phyloP scores from a whole-genome alignment of 2,329 filamentous ascomycete genomes.

The Nigrograna mackinnonii region DNA sequence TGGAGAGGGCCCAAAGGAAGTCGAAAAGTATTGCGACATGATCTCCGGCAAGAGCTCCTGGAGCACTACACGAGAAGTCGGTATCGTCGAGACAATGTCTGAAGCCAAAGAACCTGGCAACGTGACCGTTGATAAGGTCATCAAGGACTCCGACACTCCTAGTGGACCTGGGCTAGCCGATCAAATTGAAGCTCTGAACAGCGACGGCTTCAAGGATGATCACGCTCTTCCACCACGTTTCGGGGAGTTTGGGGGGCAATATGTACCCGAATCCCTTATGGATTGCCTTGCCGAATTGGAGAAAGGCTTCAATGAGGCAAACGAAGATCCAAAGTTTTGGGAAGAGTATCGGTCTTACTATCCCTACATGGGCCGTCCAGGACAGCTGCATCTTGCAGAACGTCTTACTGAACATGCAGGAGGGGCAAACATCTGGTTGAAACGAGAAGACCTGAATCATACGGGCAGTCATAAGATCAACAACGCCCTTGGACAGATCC shows the following conservation, averaged over 20 bases:
- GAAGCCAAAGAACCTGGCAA: conserved; percentile 63
- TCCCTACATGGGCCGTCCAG: conserved; percentile 94
- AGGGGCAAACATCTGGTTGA: conserved; percentile 95
- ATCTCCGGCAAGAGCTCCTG: conserved; percentile 62
- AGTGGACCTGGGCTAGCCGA: conserved; percentile 73
- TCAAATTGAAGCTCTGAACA: conserved; percentile 81
- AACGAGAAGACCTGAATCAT: conserved; percentile 96
- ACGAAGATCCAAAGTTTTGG: conserved; percentile 91
- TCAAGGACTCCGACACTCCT: conserved; percentile 61
- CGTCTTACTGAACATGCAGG: conserved; percentile 86
- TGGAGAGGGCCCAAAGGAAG: conserved; percentile 69
- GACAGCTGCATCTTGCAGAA: conserved; percentile 86
- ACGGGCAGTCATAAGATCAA: conserved; percentile 99
- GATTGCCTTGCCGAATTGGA: conserved; percentile 92
- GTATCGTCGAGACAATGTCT: conserved; percentile 69
- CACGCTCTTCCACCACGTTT: conserved; percentile 79
- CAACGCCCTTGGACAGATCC: conserved; percentile 91
- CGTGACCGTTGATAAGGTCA: conserved; percentile 70
- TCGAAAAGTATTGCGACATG: conserved; percentile 84
- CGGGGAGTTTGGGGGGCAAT: conserved; percentile 95
- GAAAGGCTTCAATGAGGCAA: conserved; percentile 84
- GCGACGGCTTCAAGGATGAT: conserved; percentile 47
- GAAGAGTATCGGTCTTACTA: conserved; percentile 96
- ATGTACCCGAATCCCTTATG: conserved; percentile 97
- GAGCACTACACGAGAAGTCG: conserved; percentile 65